Base-by-base conservation (phyloP, 2,329 filamentous ascomycete genomes). In the Curvularia verruculosa region DNA sequence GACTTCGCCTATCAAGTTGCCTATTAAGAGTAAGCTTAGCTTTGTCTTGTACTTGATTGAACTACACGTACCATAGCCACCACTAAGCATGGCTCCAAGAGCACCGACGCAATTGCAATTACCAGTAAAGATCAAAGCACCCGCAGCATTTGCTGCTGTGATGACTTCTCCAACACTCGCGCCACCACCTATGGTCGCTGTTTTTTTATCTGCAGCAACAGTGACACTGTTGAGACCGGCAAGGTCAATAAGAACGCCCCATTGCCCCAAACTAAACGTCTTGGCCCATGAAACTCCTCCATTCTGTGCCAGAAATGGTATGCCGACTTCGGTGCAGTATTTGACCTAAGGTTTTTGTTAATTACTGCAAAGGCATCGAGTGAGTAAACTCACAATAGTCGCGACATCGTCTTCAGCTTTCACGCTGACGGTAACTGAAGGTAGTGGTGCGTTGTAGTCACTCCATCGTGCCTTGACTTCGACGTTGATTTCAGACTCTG, bases 1-100 rank as follows among this genome's bases (percentile, higher is more conserved):
- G 47, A 84, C 73, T 24, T 77, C 72, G 1, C 83, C 82, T 46
- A 80, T 81, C 26, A 87, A 72, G 72, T 82, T 81, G 4, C 86
- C 64, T 66, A 49, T 3, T 13, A 26, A 24, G 9, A 23, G 7
- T 45, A 9, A 24, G 31, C 19, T 60, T 12, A 47, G 56, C 21
- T 7, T 15, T 19, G 8, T 31, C 28, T 3, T 26, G 2, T 7
- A 28, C 1, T 13, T 31, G 31, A 44, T 44, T 19, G 10, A 18
- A n/a, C 7, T n/a, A 18, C 7, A 54, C 59, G 26, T 54, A 66
- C 64, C 84, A 62, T 84, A 85, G 1, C 85, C 85, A 36, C 84
- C 85, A 4, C 84, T 83, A 3, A 75, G 65, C 21, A 66, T 50
- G 23, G 71, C 72, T 28, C 71, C 69, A 8, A 73, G 39, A 19